Evolutionary conservation across 1,139 yeast species (phyloP), one percentile per base, ranked within the genome.

Genomic region (Suhomyces kunorum): DNA sequence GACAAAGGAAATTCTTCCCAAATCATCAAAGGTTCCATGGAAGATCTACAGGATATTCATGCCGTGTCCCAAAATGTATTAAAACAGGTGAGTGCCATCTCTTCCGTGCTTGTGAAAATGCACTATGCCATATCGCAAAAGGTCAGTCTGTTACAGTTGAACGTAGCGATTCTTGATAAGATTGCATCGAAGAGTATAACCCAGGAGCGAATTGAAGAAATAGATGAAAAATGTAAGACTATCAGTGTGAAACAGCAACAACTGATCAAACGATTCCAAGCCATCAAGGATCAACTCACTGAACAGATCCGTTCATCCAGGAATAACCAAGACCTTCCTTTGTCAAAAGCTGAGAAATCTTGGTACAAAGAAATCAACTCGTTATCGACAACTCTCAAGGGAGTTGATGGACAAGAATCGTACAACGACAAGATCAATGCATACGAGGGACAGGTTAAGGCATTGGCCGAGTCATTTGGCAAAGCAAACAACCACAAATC

Each of bases 361-460:
- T 72, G 76, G 75, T 61, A 66, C 36, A 56, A 56, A 25, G 76
- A 72, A 43, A 53, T 72, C 20, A 68, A 71, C 41, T 25, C 49
- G 0, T 58, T 48, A 39, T 40, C 33, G 6, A 40, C 47, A 17
- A 35, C 55, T 4, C 41, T 43, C 9, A 33, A 42, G 13, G 50
- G 31, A 22, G 22, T 19, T 12, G 29, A 6, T 2, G 15, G 6
- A 7, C n/a, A 34, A 5, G 29, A 31, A n/a, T 38, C 51, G 2
- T 37, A 56, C 13, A 36, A 36, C 6, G 34, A 40, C 8, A 40
- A 40, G 13, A 38, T 54, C 7, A 46, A 43, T 18, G 39, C 42
- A 5, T 47, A 58, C 27, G 39, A 42, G 23, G 29, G 41, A 2
- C 66, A 62, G 35, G 56, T 56, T 2, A 35, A 39, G 18, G 28